Percentiles rank a stretch among this genome's conserved stretches.
phyloP scores from a whole-genome alignment of 352 stramenopile genomes.

The Globisporangium yorkense region DNA sequence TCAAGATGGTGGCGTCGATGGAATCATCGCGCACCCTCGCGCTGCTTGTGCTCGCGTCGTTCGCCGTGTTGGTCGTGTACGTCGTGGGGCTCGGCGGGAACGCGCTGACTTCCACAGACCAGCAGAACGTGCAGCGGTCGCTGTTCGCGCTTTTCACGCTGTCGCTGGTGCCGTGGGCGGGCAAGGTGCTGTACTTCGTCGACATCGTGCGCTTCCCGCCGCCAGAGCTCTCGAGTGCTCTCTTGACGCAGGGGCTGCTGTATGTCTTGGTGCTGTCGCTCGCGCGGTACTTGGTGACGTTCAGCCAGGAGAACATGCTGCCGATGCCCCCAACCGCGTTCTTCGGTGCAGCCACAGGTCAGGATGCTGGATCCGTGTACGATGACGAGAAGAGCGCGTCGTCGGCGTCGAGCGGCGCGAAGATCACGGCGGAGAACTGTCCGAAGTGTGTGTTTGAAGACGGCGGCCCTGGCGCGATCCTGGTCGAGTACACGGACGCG shows the following conservation, averaged over 20 bases:
- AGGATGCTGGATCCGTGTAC: constrained; percentile 40
- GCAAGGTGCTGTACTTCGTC: constrained; percentile 58
- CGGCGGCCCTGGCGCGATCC: constrained; percentile 58
- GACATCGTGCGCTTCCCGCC: constrained; percentile 38
- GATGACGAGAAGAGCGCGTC: constrained; percentile 14
- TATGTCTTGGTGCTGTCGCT: constrained; percentile 34
- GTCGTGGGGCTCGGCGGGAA: constrained; percentile 41
- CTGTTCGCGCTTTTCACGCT: constrained; percentile 48
- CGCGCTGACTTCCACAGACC: constrained; percentile 28
- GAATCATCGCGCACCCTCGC: constrained; percentile 33
- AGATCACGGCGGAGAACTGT: constrained; percentile 75
- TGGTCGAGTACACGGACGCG: constrained; percentile 54
- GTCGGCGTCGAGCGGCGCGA: constrained; percentile 1
- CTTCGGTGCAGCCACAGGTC: constrained; percentile 47
- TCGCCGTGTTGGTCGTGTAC: constrained; percentile 41
- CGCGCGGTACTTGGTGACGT: constrained; percentile 34
- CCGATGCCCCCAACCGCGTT: constrained; percentile 69
- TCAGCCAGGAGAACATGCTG: constrained; percentile 54
- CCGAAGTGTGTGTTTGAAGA: constrained; percentile 81
- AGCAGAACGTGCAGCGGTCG: constrained; percentile 50
- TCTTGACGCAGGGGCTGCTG: constrained; percentile 35
- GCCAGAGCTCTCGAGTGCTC: constrained; percentile 28
- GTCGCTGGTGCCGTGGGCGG: constrained; percentile 55
- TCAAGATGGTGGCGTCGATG: constrained; percentile 16
- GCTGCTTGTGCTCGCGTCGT: constrained; percentile 41